A percentile compares a stretch with the other conserved stretches of the same genome.
Evolutionary conservation across 2,329 filamentous ascomycete genomes (phyloP).

Genomic region (Fusarium siculi): DNA sequence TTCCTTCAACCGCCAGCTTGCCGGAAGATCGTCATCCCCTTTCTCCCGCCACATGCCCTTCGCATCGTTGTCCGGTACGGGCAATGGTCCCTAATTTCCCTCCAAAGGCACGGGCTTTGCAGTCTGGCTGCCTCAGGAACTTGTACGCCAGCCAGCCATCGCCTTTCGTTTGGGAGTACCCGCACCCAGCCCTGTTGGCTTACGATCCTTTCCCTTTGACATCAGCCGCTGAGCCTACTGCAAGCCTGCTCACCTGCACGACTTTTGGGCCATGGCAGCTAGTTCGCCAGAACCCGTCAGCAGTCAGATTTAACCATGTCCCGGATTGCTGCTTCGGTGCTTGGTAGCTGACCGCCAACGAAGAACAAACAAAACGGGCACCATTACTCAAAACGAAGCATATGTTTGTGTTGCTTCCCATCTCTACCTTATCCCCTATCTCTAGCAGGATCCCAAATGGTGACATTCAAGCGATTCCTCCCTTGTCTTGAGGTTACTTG

Average conservation of each 20-base stretch:
- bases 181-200: slow-evolving; percentile 41
- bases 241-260: slow-evolving; percentile 34
- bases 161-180: slow-evolving; percentile 20
- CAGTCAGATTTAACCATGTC: slow-evolving; percentile 41
- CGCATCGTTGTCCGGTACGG: slow-evolving; percentile 23
- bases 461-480: slow-evolving; percentile 27
- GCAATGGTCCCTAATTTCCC: slow-evolving; percentile 37
- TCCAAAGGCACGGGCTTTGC: slow-evolving; percentile 26
- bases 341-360: slow-evolving; percentile 36
- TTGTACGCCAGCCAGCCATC: slow-evolving; percentile 25
- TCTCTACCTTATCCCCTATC: background rate
- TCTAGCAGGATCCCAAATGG: background rate
- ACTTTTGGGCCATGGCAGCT: slow-evolving; percentile 18
- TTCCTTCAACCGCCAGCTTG: slow-evolving; percentile 13
- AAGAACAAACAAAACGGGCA: slow-evolving; percentile 2
- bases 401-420: slow-evolving; percentile 11
- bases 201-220: slow-evolving; percentile 39
- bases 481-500: slow-evolving; percentile 22
- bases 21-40: slow-evolving; percentile 30
- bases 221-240: slow-evolving; percentile 39
- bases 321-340: slow-evolving; percentile 7
- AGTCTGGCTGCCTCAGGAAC: slow-evolving; percentile 16
- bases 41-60: slow-evolving; percentile 21
- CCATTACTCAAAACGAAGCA: background rate
- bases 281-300: slow-evolving; percentile 11